A percentile compares a stretch with the other conserved stretches of the same genome.
Evolutionary conservation across 805 yeast species (phyloP).

Genomic region (Candida koratica): DNA sequence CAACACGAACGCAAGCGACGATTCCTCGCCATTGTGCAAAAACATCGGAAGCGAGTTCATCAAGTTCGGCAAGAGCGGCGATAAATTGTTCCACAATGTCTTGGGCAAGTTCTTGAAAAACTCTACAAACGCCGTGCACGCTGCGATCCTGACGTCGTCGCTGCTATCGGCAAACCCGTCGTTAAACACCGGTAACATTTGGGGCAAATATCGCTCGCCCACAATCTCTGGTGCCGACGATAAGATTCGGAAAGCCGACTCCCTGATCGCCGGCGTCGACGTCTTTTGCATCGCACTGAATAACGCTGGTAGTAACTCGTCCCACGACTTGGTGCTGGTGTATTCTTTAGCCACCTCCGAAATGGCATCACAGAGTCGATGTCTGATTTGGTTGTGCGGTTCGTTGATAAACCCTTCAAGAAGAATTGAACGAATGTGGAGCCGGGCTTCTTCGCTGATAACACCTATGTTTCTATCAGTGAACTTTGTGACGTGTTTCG

Average conservation of each 20-base stretch:
- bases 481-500: conserved; percentile 60
- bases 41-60: conserved; percentile 85
- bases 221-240: conserved; percentile 79
- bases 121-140: conserved; percentile 89
- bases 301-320: conserved; percentile 69
- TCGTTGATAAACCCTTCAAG: conserved; percentile 69
- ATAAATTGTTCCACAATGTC: conserved; percentile 69
- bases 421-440: conserved; percentile 60
- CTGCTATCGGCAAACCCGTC: conserved; percentile 74
- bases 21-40: conserved; percentile 71
- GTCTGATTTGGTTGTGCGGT: conserved; percentile 76
- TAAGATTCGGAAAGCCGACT: conserved; percentile 86
- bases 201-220: conserved; percentile 51
- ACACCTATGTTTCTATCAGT: conserved; percentile 77
- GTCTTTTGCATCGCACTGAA: conserved; percentile 55
- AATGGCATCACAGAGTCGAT: conserved; percentile 89
- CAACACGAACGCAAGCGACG: conserved; percentile 80
- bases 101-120: conserved; percentile 81
- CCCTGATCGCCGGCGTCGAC: conserved; percentile 70
- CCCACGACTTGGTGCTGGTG: conserved; percentile 59
- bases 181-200: conserved; percentile 65
- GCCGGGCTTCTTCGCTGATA: conserved; percentile 53
- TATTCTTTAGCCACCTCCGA: conserved; percentile 82
- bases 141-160: conserved; percentile 85
- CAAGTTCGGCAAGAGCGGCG: conserved; percentile 76